Evolutionary conservation across 2,329 filamentous ascomycete genomes (phyloP).

Genomic region (Escovopsis weberi): DNA sequence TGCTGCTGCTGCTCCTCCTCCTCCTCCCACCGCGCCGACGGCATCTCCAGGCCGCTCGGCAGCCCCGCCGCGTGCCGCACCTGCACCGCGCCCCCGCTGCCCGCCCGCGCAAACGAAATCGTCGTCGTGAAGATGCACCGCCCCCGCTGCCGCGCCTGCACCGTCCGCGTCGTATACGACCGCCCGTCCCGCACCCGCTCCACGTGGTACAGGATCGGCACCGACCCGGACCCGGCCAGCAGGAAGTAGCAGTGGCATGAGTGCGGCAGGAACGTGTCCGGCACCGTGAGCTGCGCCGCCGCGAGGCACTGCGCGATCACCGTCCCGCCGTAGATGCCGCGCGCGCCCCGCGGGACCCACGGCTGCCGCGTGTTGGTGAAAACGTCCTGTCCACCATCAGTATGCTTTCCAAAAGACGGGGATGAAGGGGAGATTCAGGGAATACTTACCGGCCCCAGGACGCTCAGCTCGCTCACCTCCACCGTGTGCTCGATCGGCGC

Average conservation of each 20-base stretch:
- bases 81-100: constrained; percentile 31
- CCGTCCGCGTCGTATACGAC: constrained; percentile 81
- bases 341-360: constrained; percentile 84
- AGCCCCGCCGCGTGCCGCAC: constrained; percentile 53
- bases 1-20: constrained; percentile 18
- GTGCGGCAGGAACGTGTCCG: constrained; percentile 67
- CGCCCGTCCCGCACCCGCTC: constrained; percentile 84
- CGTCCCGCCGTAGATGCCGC: constrained; percentile 85
- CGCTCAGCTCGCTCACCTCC: constrained; percentile 65
- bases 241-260: constrained; percentile 99
- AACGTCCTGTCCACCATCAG: constrained; percentile 46
- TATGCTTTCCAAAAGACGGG: background rate
- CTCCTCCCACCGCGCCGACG: constrained; percentile 24
- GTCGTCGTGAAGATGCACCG: constrained; percentile 92
- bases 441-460: constrained; percentile 56
- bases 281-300: constrained; percentile 79
- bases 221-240: constrained; percentile 68
- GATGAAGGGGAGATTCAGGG: background rate
- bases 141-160: constrained; percentile 85
- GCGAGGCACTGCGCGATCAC: constrained; percentile 86
- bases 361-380: constrained; percentile 88
- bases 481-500: constrained; percentile 80
- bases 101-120: constrained; percentile 67
- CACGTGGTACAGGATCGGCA: constrained; percentile 88
- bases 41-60: constrained; percentile 29